Conservation (phyloP, 768 basidiomycete genomes). For the Tricholoma saponaceum region DNA sequence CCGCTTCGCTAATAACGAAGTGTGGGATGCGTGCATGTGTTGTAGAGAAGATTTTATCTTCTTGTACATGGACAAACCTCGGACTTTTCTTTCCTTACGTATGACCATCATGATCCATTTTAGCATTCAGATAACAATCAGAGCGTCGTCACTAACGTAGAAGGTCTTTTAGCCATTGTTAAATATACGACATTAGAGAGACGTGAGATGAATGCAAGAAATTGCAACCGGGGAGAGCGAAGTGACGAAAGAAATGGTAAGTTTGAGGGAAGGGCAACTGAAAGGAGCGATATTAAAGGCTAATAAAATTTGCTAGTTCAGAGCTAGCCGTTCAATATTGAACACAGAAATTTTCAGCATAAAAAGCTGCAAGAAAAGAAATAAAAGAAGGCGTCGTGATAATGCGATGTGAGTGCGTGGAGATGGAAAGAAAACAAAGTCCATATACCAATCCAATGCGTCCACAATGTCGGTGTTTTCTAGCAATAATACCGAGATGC, state of each 20-base stretch:
- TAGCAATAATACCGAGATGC: slow-evolving; percentile 8
- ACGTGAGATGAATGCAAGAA: neutral
- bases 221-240: neutral
- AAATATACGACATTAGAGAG: neutral
- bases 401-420: slow-evolving; percentile 4
- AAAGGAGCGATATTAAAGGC: slow-evolving; percentile 3
- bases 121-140: neutral
- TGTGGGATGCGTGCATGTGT: too few species aligned
- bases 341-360: neutral
- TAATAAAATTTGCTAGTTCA: neutral
- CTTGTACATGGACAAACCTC: too few species aligned
- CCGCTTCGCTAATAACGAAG: neutral
- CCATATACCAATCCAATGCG: slow-evolving; percentile 9
- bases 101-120: neutral
- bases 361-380: slow-evolving; percentile 4
- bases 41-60: too few species aligned
- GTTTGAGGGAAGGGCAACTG: neutral
- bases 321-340: slow-evolving; percentile 3
- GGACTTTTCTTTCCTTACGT: neutral
- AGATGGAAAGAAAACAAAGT: slow-evolving; percentile 9
- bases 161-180: neutral
- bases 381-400: slow-evolving; percentile 3
- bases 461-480: slow-evolving; percentile 4
- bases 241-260: neutral
- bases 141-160: too few species aligned